phyloP scores from a whole-genome alignment of 768 basidiomycete genomes.

The Podaxis carcinomalis region DNA sequence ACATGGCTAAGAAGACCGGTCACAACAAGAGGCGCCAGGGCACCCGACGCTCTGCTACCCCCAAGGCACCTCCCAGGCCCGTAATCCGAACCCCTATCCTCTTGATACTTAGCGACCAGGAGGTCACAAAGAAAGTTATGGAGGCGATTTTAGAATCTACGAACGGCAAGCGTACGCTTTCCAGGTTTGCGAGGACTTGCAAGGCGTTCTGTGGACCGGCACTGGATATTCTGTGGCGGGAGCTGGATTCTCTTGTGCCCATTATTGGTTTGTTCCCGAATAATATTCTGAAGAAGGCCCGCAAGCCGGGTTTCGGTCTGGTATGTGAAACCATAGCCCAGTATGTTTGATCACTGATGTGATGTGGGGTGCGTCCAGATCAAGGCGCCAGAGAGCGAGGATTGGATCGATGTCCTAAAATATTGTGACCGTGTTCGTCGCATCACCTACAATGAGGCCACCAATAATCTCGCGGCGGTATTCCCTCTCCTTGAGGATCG shows the following conservation, averaged over 20 bases:
- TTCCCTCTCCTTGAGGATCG: slow-evolving; percentile 63
- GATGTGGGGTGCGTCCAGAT: slow-evolving; percentile 31
- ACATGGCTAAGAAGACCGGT: slow-evolving; percentile 9
- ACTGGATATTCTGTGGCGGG: slow-evolving; percentile 71
- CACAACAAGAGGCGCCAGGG: slow-evolving; percentile 8
- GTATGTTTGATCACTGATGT: background rate
- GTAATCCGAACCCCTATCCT: slow-evolving; percentile 47
- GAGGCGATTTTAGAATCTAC: slow-evolving; percentile 50
- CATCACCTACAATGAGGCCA: slow-evolving; percentile 64
- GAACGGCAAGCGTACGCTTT: slow-evolving; percentile 62
- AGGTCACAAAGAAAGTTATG: slow-evolving; percentile 46
- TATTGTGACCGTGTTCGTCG: slow-evolving; percentile 68
- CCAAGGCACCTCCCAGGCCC: slow-evolving; percentile 26
- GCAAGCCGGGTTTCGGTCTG: slow-evolving; percentile 72
- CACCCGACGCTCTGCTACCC: background rate
- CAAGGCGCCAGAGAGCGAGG: slow-evolving; percentile 56
- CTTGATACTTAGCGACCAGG: slow-evolving; percentile 60
- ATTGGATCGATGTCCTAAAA: slow-evolving; percentile 63
- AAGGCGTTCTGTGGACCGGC: slow-evolving; percentile 69
- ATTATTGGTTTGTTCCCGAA: slow-evolving; percentile 69
- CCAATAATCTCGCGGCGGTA: slow-evolving; percentile 60
- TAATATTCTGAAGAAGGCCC: slow-evolving; percentile 61
- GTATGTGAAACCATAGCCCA: slow-evolving; percentile 38
- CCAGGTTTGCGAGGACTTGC: slow-evolving; percentile 72
- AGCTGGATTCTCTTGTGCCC: slow-evolving; percentile 71